Evolutionary conservation across 1,284 basidiomycete species (phyloP).

Genomic region (Ganoderma leucocontextum): DNA sequence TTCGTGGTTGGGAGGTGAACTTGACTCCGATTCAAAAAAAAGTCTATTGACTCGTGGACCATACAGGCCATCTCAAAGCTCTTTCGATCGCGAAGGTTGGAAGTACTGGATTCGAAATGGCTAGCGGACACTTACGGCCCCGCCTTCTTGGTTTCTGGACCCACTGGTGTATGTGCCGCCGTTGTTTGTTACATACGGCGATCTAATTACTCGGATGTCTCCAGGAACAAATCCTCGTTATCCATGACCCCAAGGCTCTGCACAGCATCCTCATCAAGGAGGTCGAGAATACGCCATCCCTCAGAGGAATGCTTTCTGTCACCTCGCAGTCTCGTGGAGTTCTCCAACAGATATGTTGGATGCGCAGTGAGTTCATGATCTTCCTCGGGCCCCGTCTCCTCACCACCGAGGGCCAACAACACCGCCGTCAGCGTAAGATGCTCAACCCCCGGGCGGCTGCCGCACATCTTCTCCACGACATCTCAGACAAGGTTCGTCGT

Average conservation of each 20-base stretch:
- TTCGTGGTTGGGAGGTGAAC: neutral
- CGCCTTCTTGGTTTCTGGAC: neutral
- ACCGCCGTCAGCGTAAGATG: constrained; percentile 30
- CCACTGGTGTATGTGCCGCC: neutral
- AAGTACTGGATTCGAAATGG: constrained; percentile 4
- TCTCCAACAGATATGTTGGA: neutral
- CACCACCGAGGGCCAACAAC: constrained; percentile 19
- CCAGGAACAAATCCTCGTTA: constrained; percentile 21
- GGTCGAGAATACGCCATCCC: constrained; percentile 28
- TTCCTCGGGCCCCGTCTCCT: constrained; percentile 25
- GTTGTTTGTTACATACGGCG: neutral
- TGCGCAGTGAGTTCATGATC: constrained; percentile 15
- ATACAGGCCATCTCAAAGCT: neutral
- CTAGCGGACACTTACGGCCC: neutral
- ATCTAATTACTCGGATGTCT: neutral
- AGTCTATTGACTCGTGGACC: neutral
- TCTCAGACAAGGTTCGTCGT: constrained; percentile 19
- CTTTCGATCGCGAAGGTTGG: neutral
- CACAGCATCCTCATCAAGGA: constrained; percentile 51
- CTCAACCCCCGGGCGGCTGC: constrained; percentile 28
- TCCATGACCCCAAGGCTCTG: constrained; percentile 45
- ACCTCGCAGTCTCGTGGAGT: neutral
- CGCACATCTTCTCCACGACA: constrained; percentile 26
- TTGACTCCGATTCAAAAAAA: neutral
- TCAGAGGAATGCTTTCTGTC: constrained; percentile 9